Evolutionary conservation across 2,329 filamentous ascomycete species (phyloP), one percentile per base, ranked within the genome.

Genomic region (Alternaria burnsii): DNA sequence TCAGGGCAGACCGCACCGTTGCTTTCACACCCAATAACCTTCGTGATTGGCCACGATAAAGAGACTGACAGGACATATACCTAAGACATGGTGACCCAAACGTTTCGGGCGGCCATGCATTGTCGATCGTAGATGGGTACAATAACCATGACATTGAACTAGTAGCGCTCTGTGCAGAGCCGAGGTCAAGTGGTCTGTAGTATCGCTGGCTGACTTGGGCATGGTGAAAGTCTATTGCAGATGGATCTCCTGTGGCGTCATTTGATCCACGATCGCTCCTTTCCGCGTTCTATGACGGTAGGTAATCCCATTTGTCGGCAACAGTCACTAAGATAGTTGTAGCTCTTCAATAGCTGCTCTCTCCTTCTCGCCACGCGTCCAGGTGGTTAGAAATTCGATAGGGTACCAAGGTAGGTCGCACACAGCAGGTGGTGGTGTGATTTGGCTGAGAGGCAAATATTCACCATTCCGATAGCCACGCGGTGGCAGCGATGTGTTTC

Each of bases 211-310:
- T 34, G 5, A 12, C 30, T 22, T 34, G 18, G 46, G 46, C 28
- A 36, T 34, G 46, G 46, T 38, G 20, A 50, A 50, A 38, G 46
- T 50, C 11, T 50, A 36, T n/a, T 36, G 32, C 46, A 38, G 16
- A 32, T 50, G 30, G 30, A 38, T 50, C 46, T 36, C 5, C 20
- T 24, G 40, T 42, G 20, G 20, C 40, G 40, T 16, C 40, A 42
- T 11, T 24, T 24, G 46, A 36, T 38, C 46, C 36, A 14, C 30
- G 34, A 32, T 24, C 8, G 46, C 46, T 38, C 22, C 22, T 24
- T 38, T 36, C 46, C 46, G 46, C 46, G 14, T 22, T 32, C 30
- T 38, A 50, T 2, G 32, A 4, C 5, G 32, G 30, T 24, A 48
- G 20, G 18, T 11, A 18, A 22, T 48, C 30, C 44, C 34, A 32